phyloP scores from a whole-genome alignment of 2,329 filamentous ascomycete genomes.

The Beauveria medogensis region DNA sequence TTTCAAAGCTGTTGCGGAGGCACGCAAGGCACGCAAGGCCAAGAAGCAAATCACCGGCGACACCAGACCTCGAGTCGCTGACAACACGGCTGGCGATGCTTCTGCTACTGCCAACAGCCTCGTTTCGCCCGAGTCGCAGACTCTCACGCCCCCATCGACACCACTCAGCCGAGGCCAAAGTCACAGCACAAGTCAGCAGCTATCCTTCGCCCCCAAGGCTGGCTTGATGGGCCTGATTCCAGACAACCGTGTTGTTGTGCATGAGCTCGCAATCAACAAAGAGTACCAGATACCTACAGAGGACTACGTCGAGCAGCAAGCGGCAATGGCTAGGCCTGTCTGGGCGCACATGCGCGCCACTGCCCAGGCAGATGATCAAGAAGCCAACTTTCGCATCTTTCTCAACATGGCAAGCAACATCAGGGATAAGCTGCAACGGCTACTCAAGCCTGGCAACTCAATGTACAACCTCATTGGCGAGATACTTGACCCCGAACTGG shows the following conservation, averaged over 20 bases:
- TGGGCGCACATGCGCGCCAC: conserved; percentile 53
- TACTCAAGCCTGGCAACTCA: conserved; percentile 62
- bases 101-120: conserved; percentile 30
- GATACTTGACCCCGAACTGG: conserved; percentile 64
- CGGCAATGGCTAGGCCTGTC: conserved; percentile 38
- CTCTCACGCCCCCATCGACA: conserved; percentile 46
- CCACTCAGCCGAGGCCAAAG: conserved; percentile 33
- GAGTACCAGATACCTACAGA: conserved; percentile 64
- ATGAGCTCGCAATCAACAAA: conserved; percentile 72
- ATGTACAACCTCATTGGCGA: conserved; percentile 71
- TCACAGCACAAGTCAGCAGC: conserved; percentile 22
- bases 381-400: conserved; percentile 59
- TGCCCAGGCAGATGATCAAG: conserved; percentile 57
- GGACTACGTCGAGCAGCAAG: conserved; percentile 50
- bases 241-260: conserved; percentile 65
- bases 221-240: conserved; percentile 52
- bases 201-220: conserved; percentile 19
- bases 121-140: conserved; percentile 37
- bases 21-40: conserved; percentile 54
- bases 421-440: conserved; percentile 61
- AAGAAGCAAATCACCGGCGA: conserved; percentile 61
- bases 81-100: conserved; percentile 31
- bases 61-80: conserved; percentile 59
- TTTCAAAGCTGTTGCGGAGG: conserved; percentile 64
- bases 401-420: conserved; percentile 64